phyloP scores from a whole-genome alignment of 169 alveolate genomes.

The Plasmodium blacklocki region DNA sequence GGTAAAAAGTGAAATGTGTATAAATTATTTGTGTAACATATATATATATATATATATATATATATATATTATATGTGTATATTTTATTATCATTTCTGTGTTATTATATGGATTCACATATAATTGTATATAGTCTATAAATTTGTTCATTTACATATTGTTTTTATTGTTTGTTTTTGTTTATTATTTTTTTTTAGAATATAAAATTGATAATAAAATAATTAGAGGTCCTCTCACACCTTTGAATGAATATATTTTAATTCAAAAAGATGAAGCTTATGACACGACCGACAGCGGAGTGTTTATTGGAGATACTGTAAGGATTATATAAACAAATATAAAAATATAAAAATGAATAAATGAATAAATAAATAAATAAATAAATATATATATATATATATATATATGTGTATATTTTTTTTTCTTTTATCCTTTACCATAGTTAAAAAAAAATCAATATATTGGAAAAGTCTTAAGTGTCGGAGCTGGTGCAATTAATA shows the following conservation, averaged over 20 bases:
- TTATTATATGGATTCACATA: background rate
- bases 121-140: background rate
- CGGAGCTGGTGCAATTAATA: slow-evolving; percentile 65
- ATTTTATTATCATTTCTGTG: background rate
- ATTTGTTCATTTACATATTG: slow-evolving; percentile 1
- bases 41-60: background rate
- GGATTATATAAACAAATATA: background rate
- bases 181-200: slow-evolving; percentile 20
- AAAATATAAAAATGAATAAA: too few species aligned
- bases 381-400: background rate
- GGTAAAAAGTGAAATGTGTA: slow-evolving; percentile 5
- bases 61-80: background rate
- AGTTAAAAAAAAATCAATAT: slow-evolving; percentile 63
- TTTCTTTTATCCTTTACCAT: background rate
- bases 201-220: slow-evolving; percentile 52
- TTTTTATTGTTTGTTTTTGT: background rate
- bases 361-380: background rate
- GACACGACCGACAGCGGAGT: slow-evolving; percentile 76
- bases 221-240: slow-evolving; percentile 75
- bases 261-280: slow-evolving; percentile 53
- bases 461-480: slow-evolving; percentile 65
- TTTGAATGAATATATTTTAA: slow-evolving; percentile 46
- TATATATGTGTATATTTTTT: background rate
- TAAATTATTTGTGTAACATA: background rate
- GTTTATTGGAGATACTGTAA: slow-evolving; percentile 71